phyloP scores from a whole-genome alignment of 495 filamentous ascomycete species.

The Astrothelium macrocarpum region DNA sequence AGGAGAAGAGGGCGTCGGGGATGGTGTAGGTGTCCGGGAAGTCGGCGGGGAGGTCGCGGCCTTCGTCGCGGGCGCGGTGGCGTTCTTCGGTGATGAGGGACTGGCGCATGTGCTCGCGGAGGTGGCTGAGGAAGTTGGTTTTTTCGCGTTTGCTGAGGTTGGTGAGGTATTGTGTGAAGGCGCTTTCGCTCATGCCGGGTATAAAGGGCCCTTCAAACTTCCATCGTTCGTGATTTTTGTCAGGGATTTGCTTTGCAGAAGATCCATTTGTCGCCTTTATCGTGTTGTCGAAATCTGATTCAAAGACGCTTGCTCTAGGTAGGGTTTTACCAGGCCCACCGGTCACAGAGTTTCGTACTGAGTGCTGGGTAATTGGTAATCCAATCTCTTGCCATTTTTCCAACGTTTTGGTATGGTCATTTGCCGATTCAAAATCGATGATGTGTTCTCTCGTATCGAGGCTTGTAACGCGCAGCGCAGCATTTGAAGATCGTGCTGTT shows the following conservation, averaged over 20 bases:
- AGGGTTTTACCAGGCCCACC: slow-evolving; percentile 9
- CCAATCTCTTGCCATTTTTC: slow-evolving; percentile 80
- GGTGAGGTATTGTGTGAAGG: slow-evolving; percentile 59
- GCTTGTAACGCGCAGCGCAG: slow-evolving; percentile 58
- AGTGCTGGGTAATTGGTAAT: slow-evolving; percentile 50
- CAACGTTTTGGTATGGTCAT: slow-evolving; percentile 71
- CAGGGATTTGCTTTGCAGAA: slow-evolving; percentile 9
- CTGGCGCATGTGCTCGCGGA: slow-evolving; percentile 40
- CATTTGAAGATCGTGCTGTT: slow-evolving; percentile 59
- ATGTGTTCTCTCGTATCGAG: slow-evolving; percentile 86
- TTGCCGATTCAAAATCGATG: slow-evolving; percentile 78
- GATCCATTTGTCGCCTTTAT: slow-evolving; percentile 8
- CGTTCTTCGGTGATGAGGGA: slow-evolving; percentile 13
- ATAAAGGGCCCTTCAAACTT: slow-evolving; percentile 77
- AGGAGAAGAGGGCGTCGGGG: slow-evolving; percentile 15
- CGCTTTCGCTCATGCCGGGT: slow-evolving; percentile 58
- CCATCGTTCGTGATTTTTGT: slow-evolving; percentile 43
- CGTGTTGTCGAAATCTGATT: slow-evolving; percentile 44
- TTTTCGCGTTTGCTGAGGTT: slow-evolving; percentile 45
- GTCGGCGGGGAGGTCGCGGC: slow-evolving; percentile 4
- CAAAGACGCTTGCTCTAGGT: slow-evolving; percentile 43
- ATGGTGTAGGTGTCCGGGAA: slow-evolving; percentile 7
- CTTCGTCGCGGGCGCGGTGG: slow-evolving; percentile 15
- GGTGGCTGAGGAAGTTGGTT: slow-evolving; percentile 38
- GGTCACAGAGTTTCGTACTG: slow-evolving; percentile 5